Base-by-base conservation (phyloP, 805 yeast genomes). In the Yamadazyma philogaea region DNA sequence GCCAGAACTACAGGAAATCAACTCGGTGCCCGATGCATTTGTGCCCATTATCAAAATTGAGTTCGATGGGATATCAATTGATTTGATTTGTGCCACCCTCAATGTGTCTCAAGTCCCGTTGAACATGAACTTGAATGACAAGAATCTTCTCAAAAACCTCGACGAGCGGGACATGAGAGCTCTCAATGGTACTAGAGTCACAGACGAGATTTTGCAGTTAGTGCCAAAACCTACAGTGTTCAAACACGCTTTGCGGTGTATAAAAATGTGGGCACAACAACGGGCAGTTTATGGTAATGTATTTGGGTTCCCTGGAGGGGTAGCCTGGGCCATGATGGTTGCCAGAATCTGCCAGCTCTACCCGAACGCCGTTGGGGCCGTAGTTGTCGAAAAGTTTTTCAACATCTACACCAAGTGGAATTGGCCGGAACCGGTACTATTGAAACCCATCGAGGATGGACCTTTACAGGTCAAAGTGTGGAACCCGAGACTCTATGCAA, bases 281-380 rank as follows among this genome's bases (percentile, higher is more conserved):
- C 75, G 98, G 39, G 98, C 96, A 0, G 79, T 93, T 12, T 93
- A 93, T 64, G 97, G 87, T 6, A 93, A 93, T 58, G 84, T 93
- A 34, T 87, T 84, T 75, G 99, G 99, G 0, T 93, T 91, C 64
- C 99, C 98, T 1, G 99, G 99, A 56, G 99, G 99, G 63, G 99
- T 93, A 37, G 99, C 99, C 1, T 93, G 99, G 99, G 99, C 99
- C 0, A 93, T 93, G 97, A 64, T 93, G 31, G 97, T 90, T n/a
- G 99, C 98, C 1, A 75, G 99, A 54, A 88, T 93, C 21, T 93
- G 99, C 63, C 99, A 93, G 61, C 67, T 93, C 39, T 93, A 91
- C 60, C 99, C 99, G 7, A 91, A 91, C 63, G 95, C 98, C 0
- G 95, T 89, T 10, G 83, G 96, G 47, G 87, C 98, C 0, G 88